Percentiles rank a stretch among this genome's conserved stretches.
Conservation (phyloP, 116 monocot species). For the Cymodocea nodosa region DNA sequence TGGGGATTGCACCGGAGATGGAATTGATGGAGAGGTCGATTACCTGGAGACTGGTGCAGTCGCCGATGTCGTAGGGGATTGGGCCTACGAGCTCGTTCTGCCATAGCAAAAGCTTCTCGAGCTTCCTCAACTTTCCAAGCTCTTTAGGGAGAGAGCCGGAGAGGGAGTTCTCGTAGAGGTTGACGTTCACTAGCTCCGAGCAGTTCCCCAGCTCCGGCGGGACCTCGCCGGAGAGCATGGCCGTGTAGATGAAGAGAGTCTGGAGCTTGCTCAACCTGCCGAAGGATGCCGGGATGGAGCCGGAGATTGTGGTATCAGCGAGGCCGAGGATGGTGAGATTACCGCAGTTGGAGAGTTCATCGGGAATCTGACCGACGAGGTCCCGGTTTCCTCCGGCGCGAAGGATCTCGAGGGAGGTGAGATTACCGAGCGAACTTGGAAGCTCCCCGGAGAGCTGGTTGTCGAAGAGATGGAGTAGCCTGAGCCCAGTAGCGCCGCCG, state of each 20-base stretch:
- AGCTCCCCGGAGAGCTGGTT: conserved; percentile 57
- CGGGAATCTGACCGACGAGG: conserved; percentile 56
- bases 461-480: conserved; percentile 51
- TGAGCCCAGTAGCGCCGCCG: conserved; percentile 15
- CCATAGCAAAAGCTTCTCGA: conserved; percentile 73
- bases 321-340: conserved; percentile 62
- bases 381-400: conserved; percentile 76
- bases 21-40: conserved; percentile 89
- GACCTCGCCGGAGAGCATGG: conserved; percentile 63
- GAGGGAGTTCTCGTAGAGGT: conserved; percentile 79
- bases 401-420: conserved; percentile 40
- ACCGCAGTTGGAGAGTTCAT: conserved; percentile 34
- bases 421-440: conserved; percentile 44
- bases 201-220: conserved; percentile 74
- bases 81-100: conserved; percentile 62
- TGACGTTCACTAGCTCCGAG: conserved; percentile 42
- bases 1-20: conserved; percentile 75
- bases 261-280: conserved; percentile 48
- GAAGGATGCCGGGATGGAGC: conserved; percentile 43
- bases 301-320: conserved; percentile 76
- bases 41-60: conserved; percentile 41
- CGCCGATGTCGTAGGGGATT: conserved; percentile 60
- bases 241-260: conserved; percentile 70
- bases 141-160: conserved; percentile 53
- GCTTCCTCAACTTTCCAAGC: conserved; percentile 43